Evolutionary conservation across 257 asterid species (phyloP).

Genomic region (Phtheirospermum japonicum): DNA sequence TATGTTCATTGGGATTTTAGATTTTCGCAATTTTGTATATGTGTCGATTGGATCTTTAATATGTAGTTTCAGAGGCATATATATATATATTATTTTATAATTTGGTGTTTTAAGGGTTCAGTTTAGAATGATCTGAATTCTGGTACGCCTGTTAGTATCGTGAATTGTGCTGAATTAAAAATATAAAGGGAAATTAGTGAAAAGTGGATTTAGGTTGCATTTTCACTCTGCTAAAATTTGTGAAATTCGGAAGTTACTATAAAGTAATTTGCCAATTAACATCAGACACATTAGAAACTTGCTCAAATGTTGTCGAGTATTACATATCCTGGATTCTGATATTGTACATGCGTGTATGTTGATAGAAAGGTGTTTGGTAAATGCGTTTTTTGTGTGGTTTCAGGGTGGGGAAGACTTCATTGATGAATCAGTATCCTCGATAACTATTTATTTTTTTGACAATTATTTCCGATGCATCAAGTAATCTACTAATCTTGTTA

Average conservation of each 20-base stretch:
- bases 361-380: neutral
- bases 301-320: too few relatives aligned
- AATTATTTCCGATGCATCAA: constrained; percentile 11
- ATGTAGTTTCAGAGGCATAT: neutral
- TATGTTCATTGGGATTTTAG: neutral
- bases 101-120: constrained; percentile 16
- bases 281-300: neutral
- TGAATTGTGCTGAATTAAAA: constrained; percentile 1
- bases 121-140: constrained; percentile 16
- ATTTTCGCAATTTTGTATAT: constrained; percentile 18
- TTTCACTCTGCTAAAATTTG: neutral
- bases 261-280: constrained; percentile 8
- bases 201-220: constrained; percentile 13
- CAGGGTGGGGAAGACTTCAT: constrained; percentile 98
- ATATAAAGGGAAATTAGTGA: neutral
- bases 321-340: too few relatives aligned
- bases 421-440: constrained; percentile 98
- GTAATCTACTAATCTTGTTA: constrained; percentile 4
- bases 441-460: neutral
- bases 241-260: neutral
- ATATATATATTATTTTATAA: neutral
- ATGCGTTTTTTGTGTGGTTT: constrained; percentile 29
- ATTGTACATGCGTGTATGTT: neutral
- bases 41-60: constrained; percentile 13
- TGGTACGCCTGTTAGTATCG: constrained; percentile 1